Base-by-base conservation (phyloP, 345 rosid species). In the Eucalyptus viminalis region DNA sequence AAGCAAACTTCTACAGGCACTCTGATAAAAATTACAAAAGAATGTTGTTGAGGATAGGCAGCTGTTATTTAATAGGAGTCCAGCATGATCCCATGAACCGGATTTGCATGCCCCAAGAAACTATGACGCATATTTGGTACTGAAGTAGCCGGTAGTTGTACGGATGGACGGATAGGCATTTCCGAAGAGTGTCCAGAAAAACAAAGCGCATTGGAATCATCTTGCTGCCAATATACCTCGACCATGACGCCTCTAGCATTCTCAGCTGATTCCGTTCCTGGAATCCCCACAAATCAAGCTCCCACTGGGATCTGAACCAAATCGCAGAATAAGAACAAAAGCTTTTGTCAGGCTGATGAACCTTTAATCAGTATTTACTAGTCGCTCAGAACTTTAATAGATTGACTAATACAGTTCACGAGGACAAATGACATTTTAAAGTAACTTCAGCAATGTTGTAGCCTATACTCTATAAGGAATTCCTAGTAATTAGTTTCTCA, bases 161-260 rank as follows among this genome's bases (percentile, higher is more conserved):
- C 93, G 89, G 91, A 88, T 25, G 89, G 90, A 85, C 98, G 99
- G 16, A 96, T 50, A 12, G 96, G 93, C 88, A 92, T 95, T 91
- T 97, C 98, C 8, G 91, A 44, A 12, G 98, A 96, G 90, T 95
- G 96, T 43, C 98, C 95, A 40, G 97, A 94, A 88, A 96, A 95
- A 94, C 97, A 94, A 14, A 50, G 7, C 0, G 53, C 53, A 50
- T 3, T 15, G 53, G 19, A 50, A 50, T 15, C 19, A 50, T 97
- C 99, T 91, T 96, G 96, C 89, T 93, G 94, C 99, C 98, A 97
- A 91, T 94, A 94, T 14, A 96, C 99, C 94, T 97, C 98, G 53
- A 97, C 98, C 99, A 97, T 96, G 19, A 94, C n/a, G 37, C 99
- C 99, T 85, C 93, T 91, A 1, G 97, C 97, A 91, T 95, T 94